Evolutionary conservation across 495 filamentous ascomycete species (phyloP).

Genomic region (Opeltia flavorubescens): DNA sequence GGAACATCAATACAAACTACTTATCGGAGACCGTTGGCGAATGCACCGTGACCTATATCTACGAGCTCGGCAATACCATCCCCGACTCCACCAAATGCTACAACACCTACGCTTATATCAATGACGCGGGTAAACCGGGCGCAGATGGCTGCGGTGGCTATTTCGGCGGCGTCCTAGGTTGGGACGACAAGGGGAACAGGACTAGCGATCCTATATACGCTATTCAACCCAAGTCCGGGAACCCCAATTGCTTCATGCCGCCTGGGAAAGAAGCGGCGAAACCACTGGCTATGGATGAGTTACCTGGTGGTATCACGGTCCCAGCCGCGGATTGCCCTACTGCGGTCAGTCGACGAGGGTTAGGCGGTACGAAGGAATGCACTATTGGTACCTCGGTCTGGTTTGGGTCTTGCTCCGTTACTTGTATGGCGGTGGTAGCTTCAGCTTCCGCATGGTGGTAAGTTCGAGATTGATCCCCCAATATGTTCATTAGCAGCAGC

Average conservation of each 20-base stretch:
- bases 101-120: slow-evolving; percentile 1
- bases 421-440: neutral
- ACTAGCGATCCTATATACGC: neutral
- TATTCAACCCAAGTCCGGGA: neutral
- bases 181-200: neutral
- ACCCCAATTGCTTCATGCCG: neutral
- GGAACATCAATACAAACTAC: neutral
- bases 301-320: neutral
- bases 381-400: neutral
- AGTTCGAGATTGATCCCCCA: neutral
- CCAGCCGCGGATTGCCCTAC: neutral
- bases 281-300: neutral
- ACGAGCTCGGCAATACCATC: slow-evolving; percentile 1
- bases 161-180: slow-evolving; percentile 1
- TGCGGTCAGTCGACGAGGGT: neutral
- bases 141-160: slow-evolving; percentile 1
- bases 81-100: neutral
- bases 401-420: neutral
- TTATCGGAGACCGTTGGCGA: neutral
- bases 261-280: neutral
- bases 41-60: slow-evolving; percentile 1
- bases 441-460: neutral
- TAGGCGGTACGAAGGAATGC: neutral
- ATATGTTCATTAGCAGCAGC: neutral
- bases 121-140: slow-evolving; percentile 1